A percentile compares a stretch with the other conserved stretches of the same genome.
Conservation (phyloP, 164 flowering plant genomes). For the Litsea cubeba region DNA sequence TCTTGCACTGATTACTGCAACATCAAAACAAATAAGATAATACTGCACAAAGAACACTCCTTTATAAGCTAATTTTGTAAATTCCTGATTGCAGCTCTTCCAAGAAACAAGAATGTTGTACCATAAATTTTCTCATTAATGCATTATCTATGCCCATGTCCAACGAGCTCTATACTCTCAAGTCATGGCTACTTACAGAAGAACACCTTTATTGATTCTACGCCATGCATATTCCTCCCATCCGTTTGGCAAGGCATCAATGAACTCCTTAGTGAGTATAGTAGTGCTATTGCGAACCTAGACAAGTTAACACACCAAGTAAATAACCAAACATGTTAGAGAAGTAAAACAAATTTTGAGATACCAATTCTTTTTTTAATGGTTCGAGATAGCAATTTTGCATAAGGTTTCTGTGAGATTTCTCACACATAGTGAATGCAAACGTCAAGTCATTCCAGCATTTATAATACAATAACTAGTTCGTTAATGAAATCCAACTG, state of each 20-base stretch:
- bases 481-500: too few relatives aligned
- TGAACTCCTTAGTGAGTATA: conserved; percentile 80
- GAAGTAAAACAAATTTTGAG: conserved; percentile 2
- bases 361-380: not conserved
- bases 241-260: conserved; percentile 93
- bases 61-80: not conserved
- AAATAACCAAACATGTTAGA: conserved; percentile 23
- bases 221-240: conserved; percentile 97
- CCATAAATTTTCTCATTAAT: not conserved
- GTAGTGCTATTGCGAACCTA: conserved; percentile 96
- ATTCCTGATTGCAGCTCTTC: not conserved
- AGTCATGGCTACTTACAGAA: conserved; percentile 57
- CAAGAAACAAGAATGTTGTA: not conserved
- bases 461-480: too few relatives aligned
- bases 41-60: not conserved
- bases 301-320: conserved; percentile 40
- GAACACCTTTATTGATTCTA: conserved; percentile 86
- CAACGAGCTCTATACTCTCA: not conserved
- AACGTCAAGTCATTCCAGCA: not conserved
- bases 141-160: not conserved
- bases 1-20: conserved; percentile 73
- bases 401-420: not conserved
- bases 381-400: not conserved
- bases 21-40: not conserved
- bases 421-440: not conserved